Base-by-base conservation (phyloP, 23 red algal species). In the Cyanidiococcus yangmingshanensis region DNA sequence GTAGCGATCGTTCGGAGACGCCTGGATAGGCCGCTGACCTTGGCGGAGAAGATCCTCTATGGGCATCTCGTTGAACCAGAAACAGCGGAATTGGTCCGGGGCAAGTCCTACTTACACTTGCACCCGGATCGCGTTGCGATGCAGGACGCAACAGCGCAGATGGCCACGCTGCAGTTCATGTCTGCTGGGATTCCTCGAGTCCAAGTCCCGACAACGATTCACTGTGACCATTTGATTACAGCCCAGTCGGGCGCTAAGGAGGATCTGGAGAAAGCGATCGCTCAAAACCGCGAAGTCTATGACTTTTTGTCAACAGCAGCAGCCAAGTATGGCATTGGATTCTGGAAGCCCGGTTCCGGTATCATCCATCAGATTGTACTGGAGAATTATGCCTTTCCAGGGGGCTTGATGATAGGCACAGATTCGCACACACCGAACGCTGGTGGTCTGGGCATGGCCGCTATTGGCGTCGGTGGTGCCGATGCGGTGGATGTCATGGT, bases 401-500 rank as follows among this genome's bases (percentile, higher is more conserved):
- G 94, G 32, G 76, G 89, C 32, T 75, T 98, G 30, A 98, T 98
- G 94, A 98, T 98, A 54, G 94, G 94, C 18, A 98, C 94, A 27
- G 94, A 98, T 80, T 91, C 88, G 34, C 94, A 98, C 79, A 98
- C 94, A 17, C 88, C 89, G 21, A 98, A 98, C 68, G 94, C 94
- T n/a, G 94, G 88, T 79, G 94, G 94, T 21, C 59, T 98, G 58
- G 94, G 94, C 38, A 90, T 87, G 68, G 86, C 85, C 50, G 94
- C 94, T 2, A 79, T 98, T 57, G 94, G 94, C 24, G 94, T 98
- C 75, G 94, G 94, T 40, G 94, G 94, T 41, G 94, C 94, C 24
- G 94, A 98, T 85, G 94, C 94, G 59, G 94, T 98, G 37, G 94
- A 98, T 83, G 94, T 98, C 38, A 98, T 98, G 94, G 94, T 87